Conservation (phyloP, 805 yeast genomes). For the Ogataea ramenticola region DNA sequence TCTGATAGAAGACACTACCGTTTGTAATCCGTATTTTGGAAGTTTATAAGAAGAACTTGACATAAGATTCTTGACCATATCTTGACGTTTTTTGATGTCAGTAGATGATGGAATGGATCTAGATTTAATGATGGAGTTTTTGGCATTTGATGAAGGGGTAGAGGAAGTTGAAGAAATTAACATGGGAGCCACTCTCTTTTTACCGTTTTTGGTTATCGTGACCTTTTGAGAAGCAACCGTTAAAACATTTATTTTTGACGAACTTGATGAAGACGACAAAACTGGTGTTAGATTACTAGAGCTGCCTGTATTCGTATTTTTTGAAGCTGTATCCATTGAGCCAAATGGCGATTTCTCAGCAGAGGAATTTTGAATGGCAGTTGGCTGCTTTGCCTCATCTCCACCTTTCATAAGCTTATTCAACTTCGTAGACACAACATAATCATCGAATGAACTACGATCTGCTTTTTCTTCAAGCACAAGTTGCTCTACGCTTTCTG, state of each 20-base stretch:
- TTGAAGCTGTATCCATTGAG: not conserved
- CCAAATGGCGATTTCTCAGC: not conserved
- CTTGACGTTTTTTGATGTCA: conserved; percentile 14
- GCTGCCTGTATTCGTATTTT: not conserved
- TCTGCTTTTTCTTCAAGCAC: conserved; percentile 59
- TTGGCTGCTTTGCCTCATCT: not conserved
- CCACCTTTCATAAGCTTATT: conserved; percentile 33
- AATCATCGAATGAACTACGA: conserved; percentile 2
- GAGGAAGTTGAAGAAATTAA: conserved; percentile 37
- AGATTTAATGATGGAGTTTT: not conserved
- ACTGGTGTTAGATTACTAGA: not conserved
- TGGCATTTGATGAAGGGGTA: not conserved
- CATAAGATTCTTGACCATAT: conserved; percentile 16
- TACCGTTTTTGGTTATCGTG: conserved; percentile 67
- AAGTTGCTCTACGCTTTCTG: conserved; percentile 80
- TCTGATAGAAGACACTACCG: conserved; percentile 54
- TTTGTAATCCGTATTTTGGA: conserved; percentile 59
- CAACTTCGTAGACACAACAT: conserved; percentile 24
- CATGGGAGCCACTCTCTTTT: conserved; percentile 68
- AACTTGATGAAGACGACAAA: not conserved
- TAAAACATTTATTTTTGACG: conserved; percentile 7
- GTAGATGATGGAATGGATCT: conserved; percentile 2
- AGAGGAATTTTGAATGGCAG: not conserved
- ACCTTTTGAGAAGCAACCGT: conserved; percentile 34
- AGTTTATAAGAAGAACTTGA: conserved; percentile 43